These are phyloP conservation scores for Pyrenophora teres DNA, from an alignment of 2,329 filamentous ascomycete genomes.

Conservation along the genomic window DNA sequence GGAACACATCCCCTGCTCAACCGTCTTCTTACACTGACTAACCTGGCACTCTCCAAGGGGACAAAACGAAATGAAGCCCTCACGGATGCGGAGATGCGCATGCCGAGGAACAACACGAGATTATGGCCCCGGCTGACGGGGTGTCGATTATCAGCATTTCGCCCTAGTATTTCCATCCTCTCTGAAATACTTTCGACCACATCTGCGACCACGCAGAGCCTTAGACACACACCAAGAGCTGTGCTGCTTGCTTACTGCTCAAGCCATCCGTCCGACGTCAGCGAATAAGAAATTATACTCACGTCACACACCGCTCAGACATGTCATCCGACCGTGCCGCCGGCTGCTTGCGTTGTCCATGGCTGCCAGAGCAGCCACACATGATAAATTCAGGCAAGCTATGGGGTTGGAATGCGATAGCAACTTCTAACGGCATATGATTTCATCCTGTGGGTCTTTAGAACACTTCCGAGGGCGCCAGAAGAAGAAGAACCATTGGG, in stretches of 20 bases:
- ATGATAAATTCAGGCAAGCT: not conserved
- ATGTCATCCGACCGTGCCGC: conserved; percentile 7
- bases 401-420: not conserved
- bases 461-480: not conserved
- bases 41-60: too few relatives aligned
- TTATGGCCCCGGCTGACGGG: not conserved
- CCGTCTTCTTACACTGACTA: too few relatives aligned
- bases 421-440: not conserved
- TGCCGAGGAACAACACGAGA: not conserved
- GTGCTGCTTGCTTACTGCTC: not conserved
- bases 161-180: not conserved
- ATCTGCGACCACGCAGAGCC: conserved; percentile 12
- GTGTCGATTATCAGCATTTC: not conserved
- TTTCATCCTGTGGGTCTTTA: not conserved
- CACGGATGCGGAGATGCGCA: not conserved
- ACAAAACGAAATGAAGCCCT: not conserved
- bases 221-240: conserved; percentile 8
- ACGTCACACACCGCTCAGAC: conserved; percentile 3
- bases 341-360: not conserved
- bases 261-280: not conserved
- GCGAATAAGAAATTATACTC: conserved; percentile 8
- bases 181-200: not conserved
- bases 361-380: not conserved
- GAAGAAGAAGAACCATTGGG: not conserved
- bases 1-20: too few relatives aligned